phyloP scores from a whole-genome alignment of 2,329 filamentous ascomycete species.

The Clonostachys rosea region DNA sequence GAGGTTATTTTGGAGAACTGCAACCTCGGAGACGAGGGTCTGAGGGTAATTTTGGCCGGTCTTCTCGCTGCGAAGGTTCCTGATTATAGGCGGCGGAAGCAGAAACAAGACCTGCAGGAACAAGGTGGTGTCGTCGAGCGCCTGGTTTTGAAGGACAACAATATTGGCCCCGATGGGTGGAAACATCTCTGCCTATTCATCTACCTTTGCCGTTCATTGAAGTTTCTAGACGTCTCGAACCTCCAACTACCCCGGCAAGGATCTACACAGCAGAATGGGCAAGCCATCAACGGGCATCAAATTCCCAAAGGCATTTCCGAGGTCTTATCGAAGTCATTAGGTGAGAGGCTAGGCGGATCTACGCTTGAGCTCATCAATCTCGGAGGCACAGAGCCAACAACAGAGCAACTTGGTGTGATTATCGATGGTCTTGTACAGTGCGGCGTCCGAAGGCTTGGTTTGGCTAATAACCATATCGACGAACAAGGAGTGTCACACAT shows the following conservation, averaged over 20 bases:
- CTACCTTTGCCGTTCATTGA: constrained; percentile 83
- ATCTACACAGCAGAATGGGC: constrained; percentile 16
- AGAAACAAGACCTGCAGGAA: constrained; percentile 31
- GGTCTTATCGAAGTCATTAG: constrained; percentile 70
- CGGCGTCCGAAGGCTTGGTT: constrained; percentile 72
- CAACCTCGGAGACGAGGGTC: constrained; percentile 78
- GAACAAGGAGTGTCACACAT: constrained; percentile 71
- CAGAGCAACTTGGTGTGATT: constrained; percentile 67
- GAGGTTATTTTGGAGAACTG: constrained; percentile 85
- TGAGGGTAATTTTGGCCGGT: constrained; percentile 82
- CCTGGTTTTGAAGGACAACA: constrained; percentile 87
- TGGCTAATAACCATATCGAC: constrained; percentile 78
- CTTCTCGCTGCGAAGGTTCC: constrained; percentile 74
- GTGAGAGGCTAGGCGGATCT: constrained; percentile 69
- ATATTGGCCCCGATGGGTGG: constrained; percentile 84
- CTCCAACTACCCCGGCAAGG: constrained; percentile 64
- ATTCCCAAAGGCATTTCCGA: constrained; percentile 37
- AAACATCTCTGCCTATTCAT: constrained; percentile 85
- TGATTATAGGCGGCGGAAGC: constrained; percentile 47
- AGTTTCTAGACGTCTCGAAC: constrained; percentile 80
- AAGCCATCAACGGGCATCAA: constrained; percentile 23
- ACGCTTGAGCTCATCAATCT: constrained; percentile 80
- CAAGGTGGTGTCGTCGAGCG: constrained; percentile 78
- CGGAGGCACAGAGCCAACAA: constrained; percentile 70
- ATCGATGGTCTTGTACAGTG: constrained; percentile 80